Conservation (phyloP, 352 stramenopile genomes). For the Phytophthora parvispora region DNA sequence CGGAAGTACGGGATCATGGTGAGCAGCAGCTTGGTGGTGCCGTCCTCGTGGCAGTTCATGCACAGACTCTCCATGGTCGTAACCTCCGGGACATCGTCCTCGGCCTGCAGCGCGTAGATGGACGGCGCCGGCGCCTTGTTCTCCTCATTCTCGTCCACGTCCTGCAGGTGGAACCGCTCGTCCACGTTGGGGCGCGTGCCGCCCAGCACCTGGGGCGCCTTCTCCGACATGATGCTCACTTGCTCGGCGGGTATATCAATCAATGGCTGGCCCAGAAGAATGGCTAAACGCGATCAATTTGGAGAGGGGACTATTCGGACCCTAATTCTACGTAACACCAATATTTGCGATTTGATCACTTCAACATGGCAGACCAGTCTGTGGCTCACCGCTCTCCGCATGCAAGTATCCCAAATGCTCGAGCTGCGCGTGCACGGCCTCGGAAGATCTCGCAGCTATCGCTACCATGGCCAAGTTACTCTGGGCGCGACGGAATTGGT, state of each 20-base stretch:
- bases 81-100: slow-evolving; percentile 69
- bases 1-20: slow-evolving; percentile 96
- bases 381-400: neutral
- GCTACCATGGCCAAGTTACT: slow-evolving; percentile 75
- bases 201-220: slow-evolving; percentile 64
- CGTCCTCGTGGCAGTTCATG: slow-evolving; percentile 91
- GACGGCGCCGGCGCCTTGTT: slow-evolving; percentile 26
- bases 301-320: neutral
- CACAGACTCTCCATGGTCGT: slow-evolving; percentile 88
- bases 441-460: slow-evolving; percentile 45
- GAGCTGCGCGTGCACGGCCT: slow-evolving; percentile 26
- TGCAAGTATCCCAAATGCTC: slow-evolving; percentile 14
- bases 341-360: slow-evolving; percentile 13
- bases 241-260: slow-evolving; percentile 9
- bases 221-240: slow-evolving; percentile 59
- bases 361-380: neutral
- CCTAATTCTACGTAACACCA: too few species aligned
- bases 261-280: slow-evolving; percentile 19
- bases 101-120: slow-evolving; percentile 52
- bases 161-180: slow-evolving; percentile 56
- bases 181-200: slow-evolving; percentile 69
- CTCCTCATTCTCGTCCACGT: slow-evolving; percentile 31
- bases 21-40: slow-evolving; percentile 91
- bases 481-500: slow-evolving; percentile 48
- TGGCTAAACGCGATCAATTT: neutral